A percentile compares a stretch with the other conserved stretches of the same genome.
These are phyloP conservation scores for Phytophthora constricta DNA, from an alignment of 352 stramenopile genomes.

Conservation along the genomic window DNA sequence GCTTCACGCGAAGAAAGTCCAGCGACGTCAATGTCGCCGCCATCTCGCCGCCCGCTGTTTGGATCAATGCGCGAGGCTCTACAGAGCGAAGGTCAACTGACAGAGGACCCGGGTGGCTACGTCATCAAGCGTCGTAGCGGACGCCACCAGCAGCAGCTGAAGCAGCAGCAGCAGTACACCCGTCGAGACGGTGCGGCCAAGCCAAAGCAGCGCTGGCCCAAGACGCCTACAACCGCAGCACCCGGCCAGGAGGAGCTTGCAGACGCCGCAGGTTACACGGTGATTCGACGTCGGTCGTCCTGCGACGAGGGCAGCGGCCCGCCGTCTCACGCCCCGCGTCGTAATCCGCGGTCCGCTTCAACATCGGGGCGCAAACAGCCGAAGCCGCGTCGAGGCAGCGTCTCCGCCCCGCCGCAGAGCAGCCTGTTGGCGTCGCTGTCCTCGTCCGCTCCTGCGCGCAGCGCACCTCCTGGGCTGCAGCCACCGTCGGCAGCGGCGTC, in stretches of 20 bases:
- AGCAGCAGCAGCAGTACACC: slow-evolving; percentile 21
- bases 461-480: slow-evolving; percentile 32
- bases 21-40: not conserved
- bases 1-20: not conserved
- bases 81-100: slow-evolving; percentile 40
- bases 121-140: slow-evolving; percentile 41
- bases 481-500: slow-evolving; percentile 9
- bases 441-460: slow-evolving; percentile 15
- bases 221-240: slow-evolving; percentile 10
- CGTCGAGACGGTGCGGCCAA: slow-evolving; percentile 3
- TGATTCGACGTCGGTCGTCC: slow-evolving; percentile 50
- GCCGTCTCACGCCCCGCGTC: slow-evolving; percentile 10
- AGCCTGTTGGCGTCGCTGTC: slow-evolving; percentile 22
- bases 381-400: slow-evolving; percentile 26
- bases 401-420: slow-evolving; percentile 17
- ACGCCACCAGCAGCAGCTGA: not conserved
- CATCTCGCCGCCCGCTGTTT: slow-evolving; percentile 40
- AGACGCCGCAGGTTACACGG: slow-evolving; percentile 61
- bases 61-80: slow-evolving; percentile 54
- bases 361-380: slow-evolving; percentile 10
- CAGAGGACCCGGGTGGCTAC: slow-evolving; percentile 46
- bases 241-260: slow-evolving; percentile 18
- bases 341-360: slow-evolving; percentile 21
- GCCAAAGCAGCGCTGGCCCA: slow-evolving; percentile 23
- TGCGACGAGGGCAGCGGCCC: slow-evolving; percentile 28